A percentile compares a stretch with the other conserved stretches of the same genome.
Conservation (phyloP, 2,329 filamentous ascomycete species). For the Rutstroemia sp. region DNA sequence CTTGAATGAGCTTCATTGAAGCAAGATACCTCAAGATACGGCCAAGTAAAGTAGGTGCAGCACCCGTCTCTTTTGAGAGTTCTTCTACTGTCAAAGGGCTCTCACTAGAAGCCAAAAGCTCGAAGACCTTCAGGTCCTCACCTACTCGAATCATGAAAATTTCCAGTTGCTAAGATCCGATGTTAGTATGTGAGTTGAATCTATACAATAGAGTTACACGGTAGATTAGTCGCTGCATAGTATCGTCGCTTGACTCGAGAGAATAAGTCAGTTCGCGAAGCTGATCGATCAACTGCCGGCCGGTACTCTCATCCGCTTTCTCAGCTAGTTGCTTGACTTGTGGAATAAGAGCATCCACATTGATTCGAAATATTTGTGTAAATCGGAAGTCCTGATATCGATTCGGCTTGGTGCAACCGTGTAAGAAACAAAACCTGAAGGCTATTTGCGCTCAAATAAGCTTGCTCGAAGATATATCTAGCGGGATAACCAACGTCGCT, state of each 20-base stretch:
- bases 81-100: neutral
- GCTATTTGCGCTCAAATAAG: no score
- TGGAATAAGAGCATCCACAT: no score
- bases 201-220: neutral
- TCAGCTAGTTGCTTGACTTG: no score
- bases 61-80: neutral
- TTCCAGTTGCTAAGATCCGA: neutral
- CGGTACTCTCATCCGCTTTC: no score
- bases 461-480: no score
- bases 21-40: neutral
- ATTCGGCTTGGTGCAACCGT: no score
- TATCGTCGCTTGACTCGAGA: neutral
- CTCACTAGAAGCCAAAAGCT: neutral
- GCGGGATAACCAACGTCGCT: no score
- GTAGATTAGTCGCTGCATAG: neutral
- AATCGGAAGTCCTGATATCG: no score
- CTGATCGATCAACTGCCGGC: neutral
- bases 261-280: neutral
- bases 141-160: neutral
- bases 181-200: no score
- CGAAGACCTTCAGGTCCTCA: neutral
- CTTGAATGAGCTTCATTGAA: neutral
- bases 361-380: no score
- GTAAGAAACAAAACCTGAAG: no score
- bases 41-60: neutral